These are phyloP conservation scores for Aspergillus spinulosporus DNA, from an alignment of 2,329 filamentous ascomycete genomes.

Conservation along the genomic window DNA sequence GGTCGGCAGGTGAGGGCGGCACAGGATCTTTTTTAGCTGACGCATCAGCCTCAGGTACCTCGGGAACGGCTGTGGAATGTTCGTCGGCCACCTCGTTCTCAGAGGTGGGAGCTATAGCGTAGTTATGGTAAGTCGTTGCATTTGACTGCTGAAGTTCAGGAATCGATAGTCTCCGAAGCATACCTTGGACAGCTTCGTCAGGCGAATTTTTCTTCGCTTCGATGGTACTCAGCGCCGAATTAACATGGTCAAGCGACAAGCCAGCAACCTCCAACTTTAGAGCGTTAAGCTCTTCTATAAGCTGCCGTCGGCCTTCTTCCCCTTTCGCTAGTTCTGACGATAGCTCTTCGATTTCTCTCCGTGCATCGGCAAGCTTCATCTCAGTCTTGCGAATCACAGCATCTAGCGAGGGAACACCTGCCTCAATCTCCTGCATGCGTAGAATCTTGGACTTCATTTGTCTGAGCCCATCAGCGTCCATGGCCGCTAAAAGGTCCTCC, in stretches of 20 bases:
- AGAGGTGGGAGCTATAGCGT: slow-evolving; percentile 7
- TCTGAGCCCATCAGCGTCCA: slow-evolving; percentile 29
- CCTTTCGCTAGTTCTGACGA: slow-evolving; percentile 49
- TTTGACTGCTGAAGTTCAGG: slow-evolving; percentile 1
- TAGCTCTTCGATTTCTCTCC: slow-evolving; percentile 42
- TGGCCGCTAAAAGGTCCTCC: slow-evolving; percentile 2
- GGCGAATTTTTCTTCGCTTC: slow-evolving; percentile 22
- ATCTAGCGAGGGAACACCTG: slow-evolving; percentile 48
- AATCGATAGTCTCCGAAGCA: slow-evolving; percentile 8
- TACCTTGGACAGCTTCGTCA: slow-evolving; percentile 24
- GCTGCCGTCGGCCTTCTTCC: slow-evolving; percentile 43
- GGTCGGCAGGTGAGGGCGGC: background rate
- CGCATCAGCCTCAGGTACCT: background rate
- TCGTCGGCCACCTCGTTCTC: background rate
- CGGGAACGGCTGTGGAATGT: background rate
- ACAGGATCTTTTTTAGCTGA: slow-evolving; percentile 1
- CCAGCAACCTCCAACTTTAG: slow-evolving; percentile 52
- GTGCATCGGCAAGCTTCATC: slow-evolving; percentile 32
- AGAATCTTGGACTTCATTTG: slow-evolving; percentile 40
- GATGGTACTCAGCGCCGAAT: slow-evolving; percentile 33
- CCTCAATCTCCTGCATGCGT: slow-evolving; percentile 52
- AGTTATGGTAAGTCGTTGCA: slow-evolving; percentile 5
- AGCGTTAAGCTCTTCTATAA: slow-evolving; percentile 51
- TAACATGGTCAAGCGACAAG: slow-evolving; percentile 47
- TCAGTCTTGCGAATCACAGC: slow-evolving; percentile 45